Base-by-base conservation (phyloP, 2,329 filamentous ascomycete species). In the Ceratocystis diversiconidia region DNA sequence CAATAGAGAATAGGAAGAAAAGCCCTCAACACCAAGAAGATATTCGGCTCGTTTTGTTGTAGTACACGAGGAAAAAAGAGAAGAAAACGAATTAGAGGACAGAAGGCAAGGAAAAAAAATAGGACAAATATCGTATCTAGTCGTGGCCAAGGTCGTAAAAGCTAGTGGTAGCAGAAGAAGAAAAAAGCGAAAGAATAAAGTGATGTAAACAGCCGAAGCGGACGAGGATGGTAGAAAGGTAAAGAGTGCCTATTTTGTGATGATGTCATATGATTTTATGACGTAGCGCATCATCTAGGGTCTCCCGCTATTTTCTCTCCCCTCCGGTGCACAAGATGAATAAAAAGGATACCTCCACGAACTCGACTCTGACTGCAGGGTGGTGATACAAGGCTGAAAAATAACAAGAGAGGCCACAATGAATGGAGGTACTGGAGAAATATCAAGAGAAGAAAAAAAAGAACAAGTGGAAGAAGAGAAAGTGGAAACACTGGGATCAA, bases 401-500 rank as follows among this genome's bases (percentile, higher is more conserved):
- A 46, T 48, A 62, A 59, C 46, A 64, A 32, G 48, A 52, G 48
- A 44, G 30, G 52, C 62, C 67, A 60, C 62, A 44, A 25, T 17
- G 28, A 19, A 41, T 30, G 44, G 25, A 62, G 32, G 48, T 59
- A 65, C 50, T 61, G 61, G 64, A 44, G 61, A 63, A 61, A 50
- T 59, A 64, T 66, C 64, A 69, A 68, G 68, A 69, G 28, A 63
- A 25, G 25, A 48, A 19, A 25, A 52, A 63, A 65, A 64, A 57
- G 63, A 61, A 68, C 32, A 44, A 19, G 61, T 25, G 43, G 55
- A 63, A 57, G 55, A 28, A 44, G 36, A 60, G 44, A 52, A 25
- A 43, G 55, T 78, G 71, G 77, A 41, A 41, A 69, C 76, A 76
- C 78, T 67, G 72, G 74, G 36, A 71, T 50, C 70, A 76, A 76